Evolutionary conservation across 805 yeast genomes (phyloP).

Genomic region (Lachancea meyersii): DNA sequence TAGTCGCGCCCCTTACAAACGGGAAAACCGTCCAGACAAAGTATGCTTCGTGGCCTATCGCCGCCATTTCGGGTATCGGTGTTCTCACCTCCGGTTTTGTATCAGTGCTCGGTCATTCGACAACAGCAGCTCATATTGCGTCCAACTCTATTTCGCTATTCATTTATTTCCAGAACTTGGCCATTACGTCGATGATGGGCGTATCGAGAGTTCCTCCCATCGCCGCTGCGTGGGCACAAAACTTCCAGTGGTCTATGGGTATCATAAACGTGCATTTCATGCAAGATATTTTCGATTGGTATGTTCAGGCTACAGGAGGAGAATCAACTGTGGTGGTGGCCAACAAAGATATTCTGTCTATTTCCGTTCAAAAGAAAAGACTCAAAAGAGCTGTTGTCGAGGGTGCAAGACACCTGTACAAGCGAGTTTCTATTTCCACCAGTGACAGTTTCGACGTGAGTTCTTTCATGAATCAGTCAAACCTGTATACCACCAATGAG

Average conservation of each 20-base stretch:
- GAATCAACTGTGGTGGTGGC: conserved; percentile 66
- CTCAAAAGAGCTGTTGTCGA: conserved; percentile 11
- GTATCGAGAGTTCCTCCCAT: conserved; percentile 90
- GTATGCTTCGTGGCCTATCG: conserved; percentile 94
- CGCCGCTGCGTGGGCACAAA: conserved; percentile 97
- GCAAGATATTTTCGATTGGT: conserved; percentile 86
- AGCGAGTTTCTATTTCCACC: conserved; percentile 34
- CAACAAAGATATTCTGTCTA: conserved; percentile 59
- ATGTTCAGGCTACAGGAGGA: conserved; percentile 93
- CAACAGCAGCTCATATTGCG: conserved; percentile 96
- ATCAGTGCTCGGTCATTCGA: conserved; percentile 80
- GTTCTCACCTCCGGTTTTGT: conserved; percentile 80
- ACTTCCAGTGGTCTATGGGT: conserved; percentile 95
- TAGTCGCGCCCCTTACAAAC: conserved; percentile 76
- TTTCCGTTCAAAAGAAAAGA: conserved; percentile 70
- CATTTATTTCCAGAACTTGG: conserved; percentile 88
- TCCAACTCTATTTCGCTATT: conserved; percentile 89
- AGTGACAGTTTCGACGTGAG: conserved; percentile 38
- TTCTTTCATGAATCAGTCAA: conserved; percentile 45
- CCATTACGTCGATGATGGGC: conserved; percentile 92
- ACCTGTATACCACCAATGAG: conserved; percentile 67
- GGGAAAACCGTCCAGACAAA: conserved; percentile 91
- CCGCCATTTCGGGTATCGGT: conserved; percentile 84
- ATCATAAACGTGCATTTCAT: conserved; percentile 69
- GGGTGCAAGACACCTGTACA: conserved; percentile 22